Base-by-base conservation (phyloP, 1,284 basidiomycete species). In the Fomitopsis schrenkii region DNA sequence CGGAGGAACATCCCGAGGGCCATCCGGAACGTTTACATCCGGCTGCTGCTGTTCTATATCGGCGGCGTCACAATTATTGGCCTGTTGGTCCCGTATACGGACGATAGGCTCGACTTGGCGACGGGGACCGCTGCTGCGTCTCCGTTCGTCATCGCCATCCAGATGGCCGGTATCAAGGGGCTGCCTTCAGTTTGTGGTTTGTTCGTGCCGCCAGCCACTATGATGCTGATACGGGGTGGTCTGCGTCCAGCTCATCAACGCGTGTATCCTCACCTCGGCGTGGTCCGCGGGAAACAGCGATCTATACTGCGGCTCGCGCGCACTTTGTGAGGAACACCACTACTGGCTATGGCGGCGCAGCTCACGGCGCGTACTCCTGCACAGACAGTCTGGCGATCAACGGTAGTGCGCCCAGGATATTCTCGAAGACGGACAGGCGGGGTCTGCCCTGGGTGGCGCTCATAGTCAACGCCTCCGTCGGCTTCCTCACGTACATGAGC, bases 281-380 rank as follows among this genome's bases (percentile, higher is more conserved):
- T 92, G 91, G 84, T 94, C 91, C 6, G 93, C 94, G 5, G 92
- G 90, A 2, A 91, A 87, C 42, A 91, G 89, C 65, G 89, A 95
- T 69, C 73, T 96, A 58, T 97, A 93, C 75, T 89, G 88, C 1
- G 87, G 87, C 59, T 93, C 90, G 19, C 85, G 93, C 57, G 90
- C 90, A 1, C 78, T 95, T 15, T 94, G 89, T 91, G 63, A 70
- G 88, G 46, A 12, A 17, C 46, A 17, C 10, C 7, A 9, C 26
- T 22, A 36, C 10, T 9, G 26, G 8, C 22, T 0, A 14, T 12
- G 22, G 10, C 9, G 15, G 33, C 12, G 12, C 10, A 10, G 5
- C 7, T 15, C 46, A 15, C 46, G 28, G n/a, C 3, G 26, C 15
- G 8, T 17, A 5, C 26, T 48, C 53, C 26, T 5, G 41, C n/a